Percentiles rank a stretch among this genome's conserved stretches.
Conservation (phyloP, 2,329 filamentous ascomycete genomes). For the Fusarium sp. region DNA sequence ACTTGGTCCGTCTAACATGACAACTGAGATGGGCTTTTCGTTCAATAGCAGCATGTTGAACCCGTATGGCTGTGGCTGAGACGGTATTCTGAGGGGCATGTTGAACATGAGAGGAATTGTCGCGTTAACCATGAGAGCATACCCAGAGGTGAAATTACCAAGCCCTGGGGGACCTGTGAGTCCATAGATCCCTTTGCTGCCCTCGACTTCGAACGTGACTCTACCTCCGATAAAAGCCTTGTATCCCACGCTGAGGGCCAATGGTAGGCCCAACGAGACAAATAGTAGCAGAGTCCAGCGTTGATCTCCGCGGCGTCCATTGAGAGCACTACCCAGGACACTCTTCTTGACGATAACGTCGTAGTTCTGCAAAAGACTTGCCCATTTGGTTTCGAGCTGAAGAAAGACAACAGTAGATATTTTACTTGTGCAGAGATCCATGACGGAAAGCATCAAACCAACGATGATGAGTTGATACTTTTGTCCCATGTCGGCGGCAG, state of each 20-base stretch:
- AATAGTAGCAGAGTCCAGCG: background rate
- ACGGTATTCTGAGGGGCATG: background rate
- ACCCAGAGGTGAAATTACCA: background rate
- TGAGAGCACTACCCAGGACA: background rate
- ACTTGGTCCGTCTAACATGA: background rate
- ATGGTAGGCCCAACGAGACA: background rate
- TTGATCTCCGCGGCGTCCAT: background rate
- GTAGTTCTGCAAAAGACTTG: background rate
- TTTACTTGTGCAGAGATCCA: background rate
- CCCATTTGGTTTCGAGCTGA: background rate
- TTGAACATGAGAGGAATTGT: background rate
- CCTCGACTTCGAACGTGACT: background rate
- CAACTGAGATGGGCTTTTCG: background rate
- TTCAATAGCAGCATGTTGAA: background rate
- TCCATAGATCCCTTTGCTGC: background rate
- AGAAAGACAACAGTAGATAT: background rate
- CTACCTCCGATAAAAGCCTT: background rate
- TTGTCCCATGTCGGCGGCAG: background rate
- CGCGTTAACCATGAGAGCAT: slow-evolving; percentile 2
- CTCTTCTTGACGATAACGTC: background rate
- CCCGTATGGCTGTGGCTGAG: background rate
- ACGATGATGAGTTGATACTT: background rate
- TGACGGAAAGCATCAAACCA: background rate
- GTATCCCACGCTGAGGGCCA: background rate
- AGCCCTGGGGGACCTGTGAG: background rate